Conservation (phyloP, 108 stramenopile genomes). For the Cylindrotheca fusiformis region DNA sequence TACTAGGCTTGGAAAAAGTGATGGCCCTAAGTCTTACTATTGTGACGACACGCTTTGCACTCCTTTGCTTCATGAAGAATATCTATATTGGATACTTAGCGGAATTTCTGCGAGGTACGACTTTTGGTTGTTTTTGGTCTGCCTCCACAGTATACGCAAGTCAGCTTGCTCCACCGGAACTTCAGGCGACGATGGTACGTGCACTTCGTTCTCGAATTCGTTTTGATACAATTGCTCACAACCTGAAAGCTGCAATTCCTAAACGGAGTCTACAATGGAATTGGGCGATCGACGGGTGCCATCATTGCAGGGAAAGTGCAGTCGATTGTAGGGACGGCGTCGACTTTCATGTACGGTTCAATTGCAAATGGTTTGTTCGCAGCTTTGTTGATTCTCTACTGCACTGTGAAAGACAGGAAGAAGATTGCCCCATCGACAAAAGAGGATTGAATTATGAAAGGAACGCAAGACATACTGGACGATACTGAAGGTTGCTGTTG, state of each 20-base stretch:
- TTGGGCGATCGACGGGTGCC: slow-evolving; percentile 33
- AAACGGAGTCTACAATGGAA: slow-evolving; percentile 38
- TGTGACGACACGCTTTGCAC: slow-evolving; percentile 80
- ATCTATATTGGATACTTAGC: slow-evolving; percentile 86
- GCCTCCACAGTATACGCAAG: slow-evolving; percentile 89
- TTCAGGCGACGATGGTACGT: slow-evolving; percentile 17
- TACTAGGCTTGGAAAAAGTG: slow-evolving; percentile 79
- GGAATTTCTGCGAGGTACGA: slow-evolving; percentile 85
- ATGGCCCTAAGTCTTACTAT: slow-evolving; percentile 71
- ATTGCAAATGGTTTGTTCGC: background rate
- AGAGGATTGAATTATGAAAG: too few relatives aligned
- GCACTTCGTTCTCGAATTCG: background rate
- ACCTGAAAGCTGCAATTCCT: slow-evolving; percentile 19
- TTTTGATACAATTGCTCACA: background rate
- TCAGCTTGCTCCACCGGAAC: slow-evolving; percentile 77
- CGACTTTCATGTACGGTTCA: slow-evolving; percentile 4
- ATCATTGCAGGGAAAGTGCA: slow-evolving; percentile 28
- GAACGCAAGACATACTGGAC: too few relatives aligned
- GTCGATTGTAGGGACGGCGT: slow-evolving; percentile 19
- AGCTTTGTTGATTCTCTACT: too few relatives aligned
- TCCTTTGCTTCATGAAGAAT: slow-evolving; percentile 79
- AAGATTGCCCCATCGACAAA: too few relatives aligned
- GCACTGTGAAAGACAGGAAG: too few relatives aligned
- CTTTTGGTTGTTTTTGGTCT: slow-evolving; percentile 92
- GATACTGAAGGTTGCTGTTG: too few relatives aligned